These are phyloP conservation scores for Tilletia indica DNA, from an alignment of 1,284 basidiomycete species.

Conservation along the genomic window DNA sequence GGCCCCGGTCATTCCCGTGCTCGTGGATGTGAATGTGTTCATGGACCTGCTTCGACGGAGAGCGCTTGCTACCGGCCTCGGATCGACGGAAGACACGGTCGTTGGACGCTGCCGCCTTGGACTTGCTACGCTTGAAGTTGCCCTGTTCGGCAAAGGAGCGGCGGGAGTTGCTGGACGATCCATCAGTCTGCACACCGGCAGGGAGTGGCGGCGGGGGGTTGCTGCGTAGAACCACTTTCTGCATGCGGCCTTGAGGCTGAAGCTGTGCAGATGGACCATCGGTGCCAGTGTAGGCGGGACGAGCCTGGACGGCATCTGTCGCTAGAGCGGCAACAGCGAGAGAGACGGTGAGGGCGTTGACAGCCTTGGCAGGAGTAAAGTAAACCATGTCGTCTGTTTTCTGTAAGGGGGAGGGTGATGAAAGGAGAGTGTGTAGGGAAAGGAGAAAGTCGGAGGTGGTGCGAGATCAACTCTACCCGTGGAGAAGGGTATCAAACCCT, in stretches of 20 bases:
- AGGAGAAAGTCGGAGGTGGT: background rate
- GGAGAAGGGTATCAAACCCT: slow-evolving; percentile 8
- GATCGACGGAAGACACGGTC: background rate
- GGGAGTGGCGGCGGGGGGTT: slow-evolving; percentile 2
- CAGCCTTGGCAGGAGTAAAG: background rate
- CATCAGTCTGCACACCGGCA: background rate
- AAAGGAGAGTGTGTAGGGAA: slow-evolving; percentile 4
- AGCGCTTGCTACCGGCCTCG: slow-evolving; percentile 10
- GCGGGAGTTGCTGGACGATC: background rate
- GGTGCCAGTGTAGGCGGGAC: slow-evolving; percentile 6
- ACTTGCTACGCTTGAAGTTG: background rate
- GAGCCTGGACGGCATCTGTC: slow-evolving; percentile 3
- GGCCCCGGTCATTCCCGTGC: slow-evolving; percentile 2
- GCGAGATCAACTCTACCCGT: slow-evolving; percentile 11
- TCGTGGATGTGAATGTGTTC: slow-evolving; percentile 18
- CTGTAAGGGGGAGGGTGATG: background rate
- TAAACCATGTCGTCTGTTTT: background rate
- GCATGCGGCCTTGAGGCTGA: slow-evolving; percentile 8
- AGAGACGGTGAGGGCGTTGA: slow-evolving; percentile 14
- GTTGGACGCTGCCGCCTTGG: background rate
- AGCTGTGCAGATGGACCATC: background rate
- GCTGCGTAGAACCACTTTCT: slow-evolving; percentile 11
- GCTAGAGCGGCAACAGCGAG: background rate
- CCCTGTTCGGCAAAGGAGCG: background rate
- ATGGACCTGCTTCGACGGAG: background rate